Evolutionary conservation across 2,329 filamentous ascomycete species (phyloP).

Genomic region (Aspergillus fumigatiaffinis): DNA sequence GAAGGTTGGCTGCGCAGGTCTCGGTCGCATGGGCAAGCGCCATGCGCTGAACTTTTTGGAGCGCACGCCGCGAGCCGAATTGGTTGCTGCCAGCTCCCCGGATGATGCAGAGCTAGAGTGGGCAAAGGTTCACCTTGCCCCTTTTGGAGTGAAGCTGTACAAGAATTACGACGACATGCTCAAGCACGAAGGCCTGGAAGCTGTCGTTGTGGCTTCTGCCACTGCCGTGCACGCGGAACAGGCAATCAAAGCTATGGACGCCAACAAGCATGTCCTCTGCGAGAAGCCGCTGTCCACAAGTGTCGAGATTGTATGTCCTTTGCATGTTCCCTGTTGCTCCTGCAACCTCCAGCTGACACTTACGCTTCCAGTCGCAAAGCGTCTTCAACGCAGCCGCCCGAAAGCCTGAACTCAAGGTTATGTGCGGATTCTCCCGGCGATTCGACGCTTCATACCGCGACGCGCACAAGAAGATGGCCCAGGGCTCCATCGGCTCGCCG

Average conservation of each 20-base stretch:
- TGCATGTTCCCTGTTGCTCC: background rate
- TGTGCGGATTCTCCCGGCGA: slow-evolving; percentile 57
- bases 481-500: slow-evolving; percentile 57
- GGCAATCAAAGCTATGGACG: slow-evolving; percentile 54
- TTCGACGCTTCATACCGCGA: slow-evolving; percentile 60
- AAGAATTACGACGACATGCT: slow-evolving; percentile 56
- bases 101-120: slow-evolving; percentile 46
- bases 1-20: slow-evolving; percentile 46
- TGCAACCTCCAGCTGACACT: background rate
- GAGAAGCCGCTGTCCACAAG: slow-evolving; percentile 54
- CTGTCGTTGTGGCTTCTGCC: slow-evolving; percentile 53
- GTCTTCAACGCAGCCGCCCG: slow-evolving; percentile 55
- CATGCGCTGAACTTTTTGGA: slow-evolving; percentile 49
- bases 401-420: slow-evolving; percentile 53
- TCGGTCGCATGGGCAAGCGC: slow-evolving; percentile 50
- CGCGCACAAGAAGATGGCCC: slow-evolving; percentile 50
- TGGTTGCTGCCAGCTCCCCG: slow-evolving; percentile 49
- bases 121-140: slow-evolving; percentile 49
- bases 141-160: slow-evolving; percentile 52
- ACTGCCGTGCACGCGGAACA: slow-evolving; percentile 56
- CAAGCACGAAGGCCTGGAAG: slow-evolving; percentile 51
- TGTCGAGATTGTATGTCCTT: slow-evolving; percentile 51
- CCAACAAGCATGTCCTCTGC: slow-evolving; percentile 54
- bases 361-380: slow-evolving; percentile 48
- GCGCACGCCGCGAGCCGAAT: slow-evolving; percentile 45